Base-by-base conservation (phyloP, 2,329 filamentous ascomycete genomes). In the Rhinocladiella similis region DNA sequence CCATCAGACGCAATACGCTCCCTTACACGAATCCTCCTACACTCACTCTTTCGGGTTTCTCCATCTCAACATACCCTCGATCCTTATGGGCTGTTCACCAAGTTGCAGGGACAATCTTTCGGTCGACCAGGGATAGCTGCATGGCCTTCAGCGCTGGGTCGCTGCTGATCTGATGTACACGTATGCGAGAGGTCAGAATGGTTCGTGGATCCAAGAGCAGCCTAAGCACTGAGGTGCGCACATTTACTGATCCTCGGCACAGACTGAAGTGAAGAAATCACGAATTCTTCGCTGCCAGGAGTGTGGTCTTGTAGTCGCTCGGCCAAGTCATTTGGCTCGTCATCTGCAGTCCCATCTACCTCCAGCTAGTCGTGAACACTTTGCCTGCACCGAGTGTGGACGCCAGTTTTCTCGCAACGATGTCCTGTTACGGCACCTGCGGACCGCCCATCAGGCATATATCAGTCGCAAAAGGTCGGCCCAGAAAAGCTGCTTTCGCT, bases 401-500 rank as follows among this genome's bases (percentile, higher is more conserved):
- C 55, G 55, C 16, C 55, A 58, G 38, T 61, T 61, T 47, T 57
- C 59, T 4, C 47, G 59, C 12, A 61, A 61, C 38, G 59, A 61
- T 56, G 59, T 61, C 29, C 43, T 61, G 18, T 46, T 61, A 7
- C 55, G 59, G 18, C 59, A 61, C 41, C 55, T 61, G 29, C 59
- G 59, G 6, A 61, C 55, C 12, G 55, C 59, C 14, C 59, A 61
- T 22, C 59, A 61, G 45, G 49, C 55, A 33, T 55, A 39, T 27
- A 54, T 53, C 7, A 41, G 47, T 25, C 55, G 55, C 12, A 57
- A 55, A 25, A 50, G 49, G 43, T 54, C 49, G 10, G 53, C 59
- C 9, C 59, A 59, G 43, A 62, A 55, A 42, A 59, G 56, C 18
- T 62, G 59, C 38, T 62, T 59, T 49, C 59, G 59, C 12, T 62